These are phyloP conservation scores for Neonectria neomacrospora DNA, from an alignment of 2,329 filamentous ascomycete species.

Conservation along the genomic window DNA sequence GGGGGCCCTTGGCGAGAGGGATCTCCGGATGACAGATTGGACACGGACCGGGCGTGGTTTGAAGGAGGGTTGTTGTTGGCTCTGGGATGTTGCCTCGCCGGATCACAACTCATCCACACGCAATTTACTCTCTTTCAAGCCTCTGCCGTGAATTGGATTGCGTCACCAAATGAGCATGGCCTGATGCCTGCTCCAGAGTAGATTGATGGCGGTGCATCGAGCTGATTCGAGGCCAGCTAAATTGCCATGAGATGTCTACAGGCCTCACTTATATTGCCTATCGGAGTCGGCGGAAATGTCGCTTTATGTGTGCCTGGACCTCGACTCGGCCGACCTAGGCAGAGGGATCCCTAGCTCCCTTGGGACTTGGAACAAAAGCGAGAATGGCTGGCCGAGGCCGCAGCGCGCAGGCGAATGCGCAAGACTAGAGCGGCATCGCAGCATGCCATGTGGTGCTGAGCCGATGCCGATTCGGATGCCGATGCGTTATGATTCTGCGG, in stretches of 20 bases:
- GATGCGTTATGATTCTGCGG: background rate
- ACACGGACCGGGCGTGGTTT: constrained; percentile 23
- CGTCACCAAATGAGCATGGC: constrained; percentile 20
- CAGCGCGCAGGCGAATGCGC: constrained; percentile 11
- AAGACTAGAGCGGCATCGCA: background rate
- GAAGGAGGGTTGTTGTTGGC: constrained; percentile 3
- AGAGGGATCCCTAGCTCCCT: constrained; percentile 7
- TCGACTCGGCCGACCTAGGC: constrained; percentile 15
- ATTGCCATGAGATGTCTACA: background rate
- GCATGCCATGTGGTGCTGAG: constrained; percentile 9
- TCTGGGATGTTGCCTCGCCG: background rate
- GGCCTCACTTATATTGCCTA: constrained; percentile 11
- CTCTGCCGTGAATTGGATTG: constrained; percentile 10
- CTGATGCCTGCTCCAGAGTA: background rate
- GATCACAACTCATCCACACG: constrained; percentile 6
- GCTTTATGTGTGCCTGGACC: background rate
- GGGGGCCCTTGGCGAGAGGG: constrained; percentile 18
- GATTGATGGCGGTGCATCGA: constrained; percentile 9
- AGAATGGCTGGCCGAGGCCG: constrained; percentile 7
- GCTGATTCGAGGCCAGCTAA: constrained; percentile 1
- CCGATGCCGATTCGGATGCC: constrained; percentile 15
- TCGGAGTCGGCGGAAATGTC: constrained; percentile 4
- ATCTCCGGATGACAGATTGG: constrained; percentile 16
- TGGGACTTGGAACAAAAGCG: background rate
- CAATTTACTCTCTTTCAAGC: background rate